A percentile compares a stretch with the other conserved stretches of the same genome.
These are phyloP conservation scores for Sedum album DNA, from an alignment of 164 flowering plant genomes.

Conservation along the genomic window DNA sequence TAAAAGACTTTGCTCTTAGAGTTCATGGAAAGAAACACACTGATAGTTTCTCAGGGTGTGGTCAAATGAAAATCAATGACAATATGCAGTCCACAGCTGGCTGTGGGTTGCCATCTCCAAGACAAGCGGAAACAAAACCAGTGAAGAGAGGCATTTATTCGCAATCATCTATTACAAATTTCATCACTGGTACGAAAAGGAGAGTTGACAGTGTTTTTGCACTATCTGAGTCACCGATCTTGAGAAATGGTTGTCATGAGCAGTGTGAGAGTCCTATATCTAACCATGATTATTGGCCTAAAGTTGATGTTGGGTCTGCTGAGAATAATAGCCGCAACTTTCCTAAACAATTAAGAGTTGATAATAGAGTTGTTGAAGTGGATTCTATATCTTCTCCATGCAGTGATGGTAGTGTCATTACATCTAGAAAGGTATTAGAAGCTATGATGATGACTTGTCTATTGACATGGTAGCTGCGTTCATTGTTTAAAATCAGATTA, in stretches of 20 bases:
- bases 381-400: slow-evolving; percentile 16
- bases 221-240: slow-evolving; percentile 73
- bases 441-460: background rate
- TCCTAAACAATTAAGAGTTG: slow-evolving; percentile 18
- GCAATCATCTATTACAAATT: slow-evolving; percentile 58
- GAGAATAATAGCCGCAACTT: slow-evolving; percentile 21
- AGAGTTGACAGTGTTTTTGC: slow-evolving; percentile 44
- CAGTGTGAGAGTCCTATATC: slow-evolving; percentile 26
- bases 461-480: background rate
- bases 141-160: slow-evolving; percentile 18
- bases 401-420: slow-evolving; percentile 15
- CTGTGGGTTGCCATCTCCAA: slow-evolving; percentile 14
- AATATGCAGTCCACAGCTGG: slow-evolving; percentile 9
- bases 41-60: slow-evolving; percentile 11
- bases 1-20: slow-evolving; percentile 33
- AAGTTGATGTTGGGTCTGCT: slow-evolving; percentile 25
- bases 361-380: slow-evolving; percentile 13
- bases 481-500: background rate
- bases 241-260: slow-evolving; percentile 43
- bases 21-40: slow-evolving; percentile 26
- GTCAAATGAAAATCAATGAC: slow-evolving; percentile 13
- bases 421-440: slow-evolving; percentile 36
- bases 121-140: slow-evolving; percentile 14
- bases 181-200: slow-evolving; percentile 63
- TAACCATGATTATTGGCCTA: slow-evolving; percentile 16